phyloP scores from a whole-genome alignment of 176 grass and related monocot genomes.

The Guadua angustifolia region DNA sequence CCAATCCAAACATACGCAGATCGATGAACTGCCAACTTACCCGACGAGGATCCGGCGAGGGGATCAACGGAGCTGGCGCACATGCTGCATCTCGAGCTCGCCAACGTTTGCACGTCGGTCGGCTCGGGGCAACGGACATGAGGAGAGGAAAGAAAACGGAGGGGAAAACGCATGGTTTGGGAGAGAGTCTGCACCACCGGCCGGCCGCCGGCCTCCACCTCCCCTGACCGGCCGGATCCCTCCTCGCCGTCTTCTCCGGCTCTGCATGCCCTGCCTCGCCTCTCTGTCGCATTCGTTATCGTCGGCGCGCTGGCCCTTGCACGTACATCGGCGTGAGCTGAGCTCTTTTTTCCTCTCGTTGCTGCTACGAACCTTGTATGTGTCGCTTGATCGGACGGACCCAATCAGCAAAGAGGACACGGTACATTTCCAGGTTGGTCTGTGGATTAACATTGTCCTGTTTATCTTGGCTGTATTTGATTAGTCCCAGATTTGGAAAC shows the following conservation, averaged over 20 bases:
- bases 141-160: not conserved
- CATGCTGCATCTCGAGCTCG: constrained; percentile 12
- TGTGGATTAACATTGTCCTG: no score
- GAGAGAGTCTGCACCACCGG: constrained; percentile 25
- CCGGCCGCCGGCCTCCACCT: not conserved
- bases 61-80: constrained; percentile 25
- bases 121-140: not conserved
- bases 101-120: constrained; percentile 15
- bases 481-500: no score
- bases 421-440: no score
- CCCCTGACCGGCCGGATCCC: not conserved
- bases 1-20: not conserved
- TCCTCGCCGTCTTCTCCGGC: constrained; percentile 11
- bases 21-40: no score
- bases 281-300: not conserved
- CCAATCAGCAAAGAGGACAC: no score
- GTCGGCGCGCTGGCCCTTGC: not conserved
- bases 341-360: not conserved
- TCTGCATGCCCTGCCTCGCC: not conserved
- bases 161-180: not conserved
- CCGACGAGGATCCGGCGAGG: no score
- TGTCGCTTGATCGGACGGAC: no score
- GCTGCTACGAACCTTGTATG: not conserved
- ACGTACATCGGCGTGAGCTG: not conserved
- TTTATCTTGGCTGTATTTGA: no score